A percentile compares a stretch with the other conserved stretches of the same genome.
phyloP scores from a whole-genome alignment of 2,329 filamentous ascomycete species.

The Beauveria bassiana region DNA sequence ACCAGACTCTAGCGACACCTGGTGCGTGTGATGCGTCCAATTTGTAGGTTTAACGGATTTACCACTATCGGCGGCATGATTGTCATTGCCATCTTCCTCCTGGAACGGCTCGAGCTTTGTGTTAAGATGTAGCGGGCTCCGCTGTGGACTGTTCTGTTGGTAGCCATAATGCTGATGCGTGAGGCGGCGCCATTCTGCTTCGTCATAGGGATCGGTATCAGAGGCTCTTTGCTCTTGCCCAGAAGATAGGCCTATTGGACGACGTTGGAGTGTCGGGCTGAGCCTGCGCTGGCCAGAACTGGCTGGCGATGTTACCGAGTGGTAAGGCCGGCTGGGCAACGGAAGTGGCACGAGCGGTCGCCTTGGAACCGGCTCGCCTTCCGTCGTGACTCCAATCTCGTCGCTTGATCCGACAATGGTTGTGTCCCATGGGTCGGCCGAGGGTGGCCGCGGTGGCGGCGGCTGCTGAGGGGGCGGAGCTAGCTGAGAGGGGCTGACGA shows the following conservation, averaged over 20 bases:
- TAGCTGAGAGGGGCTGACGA: conserved; percentile 5
- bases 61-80: neutral
- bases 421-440: conserved; percentile 36
- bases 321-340: neutral
- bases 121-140: neutral
- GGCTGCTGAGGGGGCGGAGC: conserved; percentile 9
- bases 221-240: neutral
- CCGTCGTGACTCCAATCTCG: conserved; percentile 2
- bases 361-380: conserved; percentile 3
- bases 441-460: conserved; percentile 25
- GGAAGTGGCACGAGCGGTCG: conserved; percentile 14
- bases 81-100: neutral
- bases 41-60: neutral
- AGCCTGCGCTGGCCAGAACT: neutral
- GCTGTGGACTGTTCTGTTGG: neutral
- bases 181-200: conserved; percentile 9
- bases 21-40: neutral
- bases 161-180: neutral
- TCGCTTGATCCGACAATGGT: conserved; percentile 16
- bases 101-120: neutral
- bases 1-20: conserved; percentile 6
- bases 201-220: neutral
- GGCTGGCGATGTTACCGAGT: conserved; percentile 12
- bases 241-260: neutral
- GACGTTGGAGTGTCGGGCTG: neutral